These are phyloP conservation scores for Candida mattraensis DNA, from an alignment of 805 yeast species.

Conservation along the genomic window DNA sequence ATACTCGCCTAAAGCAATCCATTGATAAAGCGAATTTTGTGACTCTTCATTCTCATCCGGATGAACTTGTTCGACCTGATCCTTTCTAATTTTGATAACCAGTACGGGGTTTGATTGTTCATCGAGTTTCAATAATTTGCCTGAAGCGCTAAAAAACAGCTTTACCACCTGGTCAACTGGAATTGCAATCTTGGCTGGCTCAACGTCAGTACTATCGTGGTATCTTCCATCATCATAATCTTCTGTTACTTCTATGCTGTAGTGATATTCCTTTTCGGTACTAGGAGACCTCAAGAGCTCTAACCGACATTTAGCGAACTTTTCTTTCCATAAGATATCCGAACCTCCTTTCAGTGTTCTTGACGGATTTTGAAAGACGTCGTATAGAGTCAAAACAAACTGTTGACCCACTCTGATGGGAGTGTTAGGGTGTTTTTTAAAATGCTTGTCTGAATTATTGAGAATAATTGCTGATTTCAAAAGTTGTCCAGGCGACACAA, in stretches of 20 bases:
- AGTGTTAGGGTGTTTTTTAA: constrained; percentile 6
- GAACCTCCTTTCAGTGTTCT: constrained; percentile 29
- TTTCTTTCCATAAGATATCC: constrained; percentile 72
- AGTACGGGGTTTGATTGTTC: constrained; percentile 65
- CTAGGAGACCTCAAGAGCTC: constrained; percentile 35
- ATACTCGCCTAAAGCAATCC: constrained; percentile 54
- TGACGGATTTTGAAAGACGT: constrained; percentile 61
- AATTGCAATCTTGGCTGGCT: constrained; percentile 35
- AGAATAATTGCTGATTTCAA: constrained; percentile 59
- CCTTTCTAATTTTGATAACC: constrained; percentile 49
- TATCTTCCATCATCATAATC: constrained; percentile 69
- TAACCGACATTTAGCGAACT: constrained; percentile 55
- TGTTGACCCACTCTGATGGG: constrained; percentile 53
- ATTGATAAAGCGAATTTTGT: constrained; percentile 31
- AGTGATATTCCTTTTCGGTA: constrained; percentile 34
- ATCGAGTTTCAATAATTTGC: constrained; percentile 59
- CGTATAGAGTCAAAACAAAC: constrained; percentile 56
- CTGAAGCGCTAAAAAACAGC: constrained; percentile 70
- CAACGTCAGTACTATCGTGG: constrained; percentile 56
- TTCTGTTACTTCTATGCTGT: constrained; percentile 50
- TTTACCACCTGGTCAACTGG: constrained; percentile 45
- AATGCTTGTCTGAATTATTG: constrained; percentile 37
- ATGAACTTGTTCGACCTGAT: constrained; percentile 14
- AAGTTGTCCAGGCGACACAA: constrained; percentile 62
- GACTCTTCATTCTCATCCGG: constrained; percentile 10